Base-by-base conservation (phyloP, 768 basidiomycete genomes). In the Tricholomella constricta region DNA sequence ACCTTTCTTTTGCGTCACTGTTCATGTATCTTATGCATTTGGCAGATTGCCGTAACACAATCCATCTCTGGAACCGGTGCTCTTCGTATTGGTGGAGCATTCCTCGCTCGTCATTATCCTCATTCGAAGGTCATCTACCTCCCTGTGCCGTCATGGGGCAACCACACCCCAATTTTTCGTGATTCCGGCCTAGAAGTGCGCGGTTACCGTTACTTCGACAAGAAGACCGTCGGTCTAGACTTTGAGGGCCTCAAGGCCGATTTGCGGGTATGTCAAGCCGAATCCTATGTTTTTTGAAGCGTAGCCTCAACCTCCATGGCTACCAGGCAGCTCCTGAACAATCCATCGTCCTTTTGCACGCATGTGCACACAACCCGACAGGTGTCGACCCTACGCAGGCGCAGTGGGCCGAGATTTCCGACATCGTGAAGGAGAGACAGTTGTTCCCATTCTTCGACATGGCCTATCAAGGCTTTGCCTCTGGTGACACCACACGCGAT, bases 401-500 rank as follows among this genome's bases (percentile, higher is more conserved):
- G 45, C 94, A 99, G 75, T 99, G 97, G 97, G 81, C 79, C 55
- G 83, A 91, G 69, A 85, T 99, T 56, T 93, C 91, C 37, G 82
- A 93, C 62, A 77, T 98, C 54, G 73, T 96, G 61, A 86, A 91
- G 66, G 89, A 93, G 76, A 91, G 84, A 78, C 83, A 85, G 58
- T 82, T 96, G 62, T 96, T 98, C 85, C 91, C 96, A 47, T 94
- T 98, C 85, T 98, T 98, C 70, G 97, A 99, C 74, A 98, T 98
- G 94, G 96, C 97, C 14, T 99, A 99, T 78, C 94, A 97, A 73
- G 97, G 97, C 46, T 99, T 99, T 69, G 96, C 97, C 31, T 97
- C 95, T 20, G 97, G 97, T 45, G 86, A 86, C 46, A 94, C 92
- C 59, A 69, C 86, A 59, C 86, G 85, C 51, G 97, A 99, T 65